These are phyloP conservation scores for Phytophthora uliginosa DNA, from an alignment of 352 stramenopile species.

Conservation along the genomic window DNA sequence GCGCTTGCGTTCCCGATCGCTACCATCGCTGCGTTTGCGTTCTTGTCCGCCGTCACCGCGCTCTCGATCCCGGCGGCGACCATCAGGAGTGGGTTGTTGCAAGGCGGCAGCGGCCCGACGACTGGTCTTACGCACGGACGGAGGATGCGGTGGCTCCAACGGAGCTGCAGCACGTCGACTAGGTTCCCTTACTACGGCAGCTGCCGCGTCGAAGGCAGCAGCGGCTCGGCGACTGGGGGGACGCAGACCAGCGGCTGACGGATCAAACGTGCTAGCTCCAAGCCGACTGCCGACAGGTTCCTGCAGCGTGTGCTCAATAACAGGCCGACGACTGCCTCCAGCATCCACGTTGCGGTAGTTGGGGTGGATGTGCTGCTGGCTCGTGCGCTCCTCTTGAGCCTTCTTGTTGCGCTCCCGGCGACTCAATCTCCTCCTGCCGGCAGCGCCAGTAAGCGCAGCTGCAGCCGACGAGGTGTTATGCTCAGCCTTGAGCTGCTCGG, in stretches of 20 bases:
- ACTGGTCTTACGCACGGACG: constrained; percentile 18
- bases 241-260: constrained; percentile 14
- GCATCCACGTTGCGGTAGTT: constrained; percentile 45
- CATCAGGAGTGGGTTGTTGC: not conserved
- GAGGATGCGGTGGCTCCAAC: constrained; percentile 17
- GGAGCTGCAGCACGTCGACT: constrained; percentile 21
- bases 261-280: constrained; percentile 3
- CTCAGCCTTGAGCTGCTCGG: constrained; percentile 31
- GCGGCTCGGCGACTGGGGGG: constrained; percentile 23
- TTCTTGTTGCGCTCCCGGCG: constrained; percentile 28
- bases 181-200: constrained; percentile 7
- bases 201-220: constrained; percentile 25
- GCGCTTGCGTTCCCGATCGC: constrained; percentile 22
- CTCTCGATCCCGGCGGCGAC: constrained; percentile 19
- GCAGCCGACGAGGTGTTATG: constrained; percentile 19
- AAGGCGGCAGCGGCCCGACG: constrained; percentile 29
- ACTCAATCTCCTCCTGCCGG: constrained; percentile 15
- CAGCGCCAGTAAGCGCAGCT: constrained; percentile 18
- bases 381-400: constrained; percentile 17
- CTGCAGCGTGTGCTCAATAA: constrained; percentile 11
- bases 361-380: constrained; percentile 31
- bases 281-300: constrained; percentile 5
- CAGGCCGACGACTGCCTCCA: constrained; percentile 17
- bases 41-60: constrained; percentile 2
- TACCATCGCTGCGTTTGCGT: constrained; percentile 15